A percentile compares a stretch with the other conserved stretches of the same genome.
These are phyloP conservation scores for Udeniomyces megalosporus DNA, from an alignment of 768 basidiomycete genomes.

Conservation along the genomic window DNA sequence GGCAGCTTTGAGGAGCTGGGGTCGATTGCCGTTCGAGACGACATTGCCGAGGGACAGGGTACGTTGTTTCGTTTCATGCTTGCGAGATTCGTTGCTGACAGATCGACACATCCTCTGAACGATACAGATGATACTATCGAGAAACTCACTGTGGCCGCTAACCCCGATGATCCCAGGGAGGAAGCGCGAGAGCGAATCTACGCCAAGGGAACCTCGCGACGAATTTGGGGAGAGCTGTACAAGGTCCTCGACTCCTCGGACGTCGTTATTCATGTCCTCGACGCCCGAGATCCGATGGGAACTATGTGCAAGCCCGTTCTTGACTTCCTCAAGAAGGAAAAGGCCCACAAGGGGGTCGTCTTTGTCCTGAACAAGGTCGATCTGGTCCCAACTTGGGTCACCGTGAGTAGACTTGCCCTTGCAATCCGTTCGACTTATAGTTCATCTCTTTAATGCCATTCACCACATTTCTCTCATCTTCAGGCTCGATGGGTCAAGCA, in stretches of 20 bases:
- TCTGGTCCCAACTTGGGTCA: conserved; percentile 96
- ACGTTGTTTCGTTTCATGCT: not conserved
- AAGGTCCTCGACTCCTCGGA: conserved; percentile 99
- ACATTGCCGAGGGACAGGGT: conserved; percentile 7
- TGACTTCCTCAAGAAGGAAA: conserved; percentile 86
- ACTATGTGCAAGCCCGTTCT: conserved; percentile 89
- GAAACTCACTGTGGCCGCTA: conserved; percentile 6
- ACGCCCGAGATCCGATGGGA: conserved; percentile 87
- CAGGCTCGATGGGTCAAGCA: conserved; percentile 93
- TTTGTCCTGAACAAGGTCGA: conserved; percentile 97
- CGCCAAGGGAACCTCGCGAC: conserved; percentile 81
- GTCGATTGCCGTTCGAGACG: conserved; percentile 3
- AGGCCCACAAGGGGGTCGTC: conserved; percentile 91
- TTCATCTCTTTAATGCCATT: too few relatives aligned
- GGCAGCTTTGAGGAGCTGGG: conserved; percentile 84
- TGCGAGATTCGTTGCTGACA: too few relatives aligned
- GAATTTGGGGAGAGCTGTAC: conserved; percentile 96
- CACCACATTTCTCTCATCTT: conserved; percentile 4
- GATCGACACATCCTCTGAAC: too few relatives aligned
- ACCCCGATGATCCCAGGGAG: conserved; percentile 5
- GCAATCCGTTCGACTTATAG: too few relatives aligned
- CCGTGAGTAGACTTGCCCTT: conserved; percentile 42
- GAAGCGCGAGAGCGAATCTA: conserved; percentile 70
- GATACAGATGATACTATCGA: not conserved
- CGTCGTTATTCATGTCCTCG: conserved; percentile 83